These are phyloP conservation scores for Plicaturopsis crispa DNA, from an alignment of 768 basidiomycete genomes.

Conservation along the genomic window DNA sequence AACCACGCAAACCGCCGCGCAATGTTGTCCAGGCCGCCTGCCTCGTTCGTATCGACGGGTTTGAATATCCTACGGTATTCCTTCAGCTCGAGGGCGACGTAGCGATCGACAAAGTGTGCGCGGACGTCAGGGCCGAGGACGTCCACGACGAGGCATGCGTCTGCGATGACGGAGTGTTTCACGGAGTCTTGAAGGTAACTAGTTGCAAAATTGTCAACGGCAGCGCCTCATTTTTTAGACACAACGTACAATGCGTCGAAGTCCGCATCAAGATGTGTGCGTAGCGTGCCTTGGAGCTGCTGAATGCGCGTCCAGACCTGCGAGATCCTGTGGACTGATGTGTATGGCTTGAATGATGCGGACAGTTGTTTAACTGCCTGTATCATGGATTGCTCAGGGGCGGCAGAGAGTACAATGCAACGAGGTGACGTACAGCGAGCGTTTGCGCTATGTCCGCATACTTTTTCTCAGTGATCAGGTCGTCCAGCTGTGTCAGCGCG, in stretches of 20 bases:
- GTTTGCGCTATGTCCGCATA: slow-evolving; percentile 84
- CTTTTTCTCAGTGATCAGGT: slow-evolving; percentile 65
- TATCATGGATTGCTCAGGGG: slow-evolving; percentile 1
- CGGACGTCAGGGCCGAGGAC: slow-evolving; percentile 83
- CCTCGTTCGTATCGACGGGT: slow-evolving; percentile 86
- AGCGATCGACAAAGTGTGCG: slow-evolving; percentile 76
- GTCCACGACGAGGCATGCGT: slow-evolving; percentile 87
- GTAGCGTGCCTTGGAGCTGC: slow-evolving; percentile 76
- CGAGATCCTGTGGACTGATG: slow-evolving; percentile 66
- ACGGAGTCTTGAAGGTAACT: slow-evolving; percentile 77
- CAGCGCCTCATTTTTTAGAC: too few species aligned
- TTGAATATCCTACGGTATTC: slow-evolving; percentile 97
- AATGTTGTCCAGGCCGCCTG: slow-evolving; percentile 93
- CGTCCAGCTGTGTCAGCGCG: slow-evolving; percentile 74
- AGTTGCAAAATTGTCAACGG: too few species aligned
- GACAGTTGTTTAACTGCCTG: slow-evolving; percentile 89
- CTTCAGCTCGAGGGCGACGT: slow-evolving; percentile 83
- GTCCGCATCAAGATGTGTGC: slow-evolving; percentile 76
- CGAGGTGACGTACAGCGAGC: slow-evolving; percentile 46
- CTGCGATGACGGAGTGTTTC: slow-evolving; percentile 57
- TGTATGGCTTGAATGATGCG: slow-evolving; percentile 71
- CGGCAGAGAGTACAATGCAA: not conserved
- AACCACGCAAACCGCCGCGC: slow-evolving; percentile 95
- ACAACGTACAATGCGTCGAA: slow-evolving; percentile 85
- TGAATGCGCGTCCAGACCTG: slow-evolving; percentile 76